Base-by-base conservation (phyloP, 2,329 filamentous ascomycete species). In the Aureobasidium lini region DNA sequence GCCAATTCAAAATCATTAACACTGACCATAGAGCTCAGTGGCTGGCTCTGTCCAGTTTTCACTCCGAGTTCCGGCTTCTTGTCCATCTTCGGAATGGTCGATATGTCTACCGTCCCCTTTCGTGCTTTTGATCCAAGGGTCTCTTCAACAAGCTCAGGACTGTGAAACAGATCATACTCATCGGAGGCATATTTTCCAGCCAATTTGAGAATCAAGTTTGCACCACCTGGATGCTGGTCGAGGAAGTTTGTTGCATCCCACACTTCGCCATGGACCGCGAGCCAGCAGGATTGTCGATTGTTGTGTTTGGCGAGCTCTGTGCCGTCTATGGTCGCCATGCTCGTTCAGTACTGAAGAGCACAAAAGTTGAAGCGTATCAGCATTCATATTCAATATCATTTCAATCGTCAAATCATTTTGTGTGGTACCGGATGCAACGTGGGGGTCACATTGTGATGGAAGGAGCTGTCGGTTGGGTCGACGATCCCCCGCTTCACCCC, bases 211-310 rank as follows among this genome's bases (percentile, higher is more conserved):
- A 84, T 72, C 68, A 75, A 66, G 18, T 69, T 71, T 64, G 64
- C 67, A 60, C 89, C 91, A 62, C 91, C 91, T 28, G 91, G 91
- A 69, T 95, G 90, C 72, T 95, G 89, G 10, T 88, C 87, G n/a
- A 94, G 75, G 71, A 94, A 95, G 44, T 44, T n/a, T 4, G 90
- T 95, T 61, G 95, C 88, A 78, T 95, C 90, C 76, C 94, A 96
- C 64, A 96, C 90, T 65, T 89, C 84, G 66, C 87, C 89, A 72
- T 95, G 93, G 29, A 96, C 80, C 57, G 92, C 81, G 1, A 96
- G 89, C 90, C 92, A 96, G 75, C 92, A 96, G 76, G 88, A 92
- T 16, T 92, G 84, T 58, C 81, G 70, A 2, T 87, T 86, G 70
- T 89, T 93, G 76, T 96, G 91, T 70, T 90, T 88, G 63, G 87